These are phyloP conservation scores for Tolypocladium paradoxum DNA, from an alignment of 2,329 filamentous ascomycete species.

Conservation along the genomic window DNA sequence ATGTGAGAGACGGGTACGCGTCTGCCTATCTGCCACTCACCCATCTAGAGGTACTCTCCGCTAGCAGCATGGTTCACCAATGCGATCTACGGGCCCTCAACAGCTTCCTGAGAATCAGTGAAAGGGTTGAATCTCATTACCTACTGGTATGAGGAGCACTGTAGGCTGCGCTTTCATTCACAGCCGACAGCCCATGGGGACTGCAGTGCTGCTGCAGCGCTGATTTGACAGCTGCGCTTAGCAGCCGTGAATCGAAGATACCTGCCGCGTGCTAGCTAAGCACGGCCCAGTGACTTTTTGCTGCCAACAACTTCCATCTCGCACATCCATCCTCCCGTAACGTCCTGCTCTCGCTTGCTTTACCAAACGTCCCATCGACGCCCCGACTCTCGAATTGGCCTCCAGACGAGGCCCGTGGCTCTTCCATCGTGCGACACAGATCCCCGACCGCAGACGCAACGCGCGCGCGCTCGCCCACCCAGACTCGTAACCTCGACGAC, in stretches of 20 bases:
- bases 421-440: neutral
- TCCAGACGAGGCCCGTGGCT: slow-evolving; percentile 1
- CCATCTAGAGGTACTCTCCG: neutral
- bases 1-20: slow-evolving; percentile 1
- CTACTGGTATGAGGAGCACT: neutral
- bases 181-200: too few relatives aligned
- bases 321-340: slow-evolving; percentile 4
- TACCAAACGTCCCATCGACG: neutral
- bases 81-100: neutral
- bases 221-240: slow-evolving; percentile 1
- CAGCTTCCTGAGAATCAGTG: neutral
- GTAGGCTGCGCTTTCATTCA: neutral
- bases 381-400: slow-evolving; percentile 1
- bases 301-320: slow-evolving; percentile 6
- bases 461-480: neutral
- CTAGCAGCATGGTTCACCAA: neutral
- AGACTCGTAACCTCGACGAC: neutral
- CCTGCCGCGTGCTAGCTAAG: slow-evolving; percentile 6
- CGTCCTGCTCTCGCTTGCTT: slow-evolving; percentile 1
- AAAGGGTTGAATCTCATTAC: too few relatives aligned
- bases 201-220: neutral
- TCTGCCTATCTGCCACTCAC: neutral
- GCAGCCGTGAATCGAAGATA: neutral
- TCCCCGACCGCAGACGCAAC: neutral
- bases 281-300: slow-evolving; percentile 7